A percentile compares a stretch with the other conserved stretches of the same genome.
Evolutionary conservation across 805 yeast genomes (phyloP).

Genomic region (Nakazawaea populi): DNA sequence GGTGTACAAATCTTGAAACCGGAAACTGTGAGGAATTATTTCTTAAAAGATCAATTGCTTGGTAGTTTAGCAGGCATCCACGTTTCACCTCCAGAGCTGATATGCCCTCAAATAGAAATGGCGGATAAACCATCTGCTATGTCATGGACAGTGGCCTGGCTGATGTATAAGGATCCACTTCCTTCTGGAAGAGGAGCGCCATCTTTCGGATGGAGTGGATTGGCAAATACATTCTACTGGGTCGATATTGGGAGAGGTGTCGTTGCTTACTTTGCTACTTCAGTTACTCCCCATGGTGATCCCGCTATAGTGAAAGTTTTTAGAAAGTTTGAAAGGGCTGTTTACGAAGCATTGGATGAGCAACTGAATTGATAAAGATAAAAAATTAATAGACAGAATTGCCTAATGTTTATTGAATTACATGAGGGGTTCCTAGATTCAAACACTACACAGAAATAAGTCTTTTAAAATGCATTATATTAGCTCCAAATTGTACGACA

Average conservation of each 20-base stretch:
- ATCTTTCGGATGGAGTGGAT: conserved; percentile 34
- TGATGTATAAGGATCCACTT: conserved; percentile 19
- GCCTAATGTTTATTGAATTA: too few species aligned
- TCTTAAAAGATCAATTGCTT: conserved; percentile 29
- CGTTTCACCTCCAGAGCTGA: conserved; percentile 15
- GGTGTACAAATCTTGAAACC: conserved; percentile 26
- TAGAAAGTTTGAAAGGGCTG: neutral
- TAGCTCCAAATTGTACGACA: too few species aligned
- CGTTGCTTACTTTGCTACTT: conserved; percentile 27
- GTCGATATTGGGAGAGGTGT: conserved; percentile 31
- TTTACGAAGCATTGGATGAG: neutral
- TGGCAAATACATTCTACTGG: conserved; percentile 35
- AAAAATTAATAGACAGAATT: too few species aligned
- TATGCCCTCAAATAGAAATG: conserved; percentile 12
- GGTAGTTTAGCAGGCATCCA: conserved; percentile 14
- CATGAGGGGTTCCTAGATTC: too few species aligned
- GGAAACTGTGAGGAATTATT: conserved; percentile 26
- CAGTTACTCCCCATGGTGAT: neutral
- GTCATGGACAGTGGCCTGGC: conserved; percentile 27
- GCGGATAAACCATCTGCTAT: conserved; percentile 18
- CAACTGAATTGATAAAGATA: too few species aligned
- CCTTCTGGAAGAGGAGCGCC: conserved; percentile 31
- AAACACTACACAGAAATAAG: too few species aligned
- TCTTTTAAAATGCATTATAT: too few species aligned
- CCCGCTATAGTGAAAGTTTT: neutral